Evolutionary conservation across 1,284 basidiomycete genomes (phyloP).

Genomic region (Erythrobasidium hasegawianum): DNA sequence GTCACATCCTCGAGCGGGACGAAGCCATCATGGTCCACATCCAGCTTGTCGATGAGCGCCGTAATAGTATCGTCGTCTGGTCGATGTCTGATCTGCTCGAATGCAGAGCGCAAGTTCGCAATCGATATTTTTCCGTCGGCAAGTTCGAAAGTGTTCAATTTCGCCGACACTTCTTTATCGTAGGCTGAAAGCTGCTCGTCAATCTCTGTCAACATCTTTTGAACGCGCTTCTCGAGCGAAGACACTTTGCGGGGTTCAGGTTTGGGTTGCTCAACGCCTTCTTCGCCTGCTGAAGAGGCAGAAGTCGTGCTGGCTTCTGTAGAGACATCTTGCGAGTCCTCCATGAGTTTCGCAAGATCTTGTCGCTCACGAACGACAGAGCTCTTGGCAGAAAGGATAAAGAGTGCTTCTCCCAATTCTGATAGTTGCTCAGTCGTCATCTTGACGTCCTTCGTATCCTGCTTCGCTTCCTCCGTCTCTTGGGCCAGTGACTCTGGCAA

Average conservation of each 20-base stretch:
- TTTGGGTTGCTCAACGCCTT: neutral
- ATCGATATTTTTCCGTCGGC: constrained; percentile 87
- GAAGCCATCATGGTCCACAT: constrained; percentile 92
- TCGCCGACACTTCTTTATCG: constrained; percentile 68
- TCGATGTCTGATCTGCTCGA: constrained; percentile 86
- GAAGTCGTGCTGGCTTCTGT: neutral
- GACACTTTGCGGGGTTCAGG: constrained; percentile 16
- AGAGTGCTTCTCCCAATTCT: constrained; percentile 87
- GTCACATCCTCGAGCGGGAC: constrained; percentile 60
- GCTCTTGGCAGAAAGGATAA: constrained; percentile 89
- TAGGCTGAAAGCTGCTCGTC: constrained; percentile 90
- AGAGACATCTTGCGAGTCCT: constrained; percentile 78
- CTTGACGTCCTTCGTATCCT: constrained; percentile 65
- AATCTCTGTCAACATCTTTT: constrained; percentile 92
- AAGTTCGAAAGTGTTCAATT: constrained; percentile 91
- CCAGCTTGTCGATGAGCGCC: constrained; percentile 85
- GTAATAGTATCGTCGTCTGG: constrained; percentile 88
- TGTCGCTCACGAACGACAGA: constrained; percentile 93
- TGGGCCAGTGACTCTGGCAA: constrained; percentile 37
- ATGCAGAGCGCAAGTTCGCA: constrained; percentile 80
- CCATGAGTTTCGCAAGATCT: constrained; percentile 82
- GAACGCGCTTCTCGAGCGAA: constrained; percentile 87
- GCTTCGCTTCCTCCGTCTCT: constrained; percentile 34
- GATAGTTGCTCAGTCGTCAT: constrained; percentile 97
- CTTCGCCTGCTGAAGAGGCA: neutral